These are phyloP conservation scores for Eucalyptus dawsonii DNA, from an alignment of 345 rosid genomes.

Conservation along the genomic window DNA sequence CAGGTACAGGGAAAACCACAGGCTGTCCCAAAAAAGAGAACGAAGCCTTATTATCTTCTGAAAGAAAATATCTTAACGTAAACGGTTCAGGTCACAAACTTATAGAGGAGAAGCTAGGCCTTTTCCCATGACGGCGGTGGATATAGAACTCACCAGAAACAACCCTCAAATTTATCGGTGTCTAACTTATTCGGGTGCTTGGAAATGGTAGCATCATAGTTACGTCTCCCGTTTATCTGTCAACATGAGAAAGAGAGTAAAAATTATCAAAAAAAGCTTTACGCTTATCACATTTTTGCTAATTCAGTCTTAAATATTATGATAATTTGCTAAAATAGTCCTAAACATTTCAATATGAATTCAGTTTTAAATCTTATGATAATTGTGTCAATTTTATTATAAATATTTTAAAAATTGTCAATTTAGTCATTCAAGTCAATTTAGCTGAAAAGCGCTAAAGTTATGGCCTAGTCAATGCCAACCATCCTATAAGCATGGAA, in stretches of 20 bases:
- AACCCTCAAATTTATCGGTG: not conserved
- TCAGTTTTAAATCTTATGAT: no score
- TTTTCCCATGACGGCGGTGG: no score
- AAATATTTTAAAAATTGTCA: no score
- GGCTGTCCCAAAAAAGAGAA: conserved; percentile 18
- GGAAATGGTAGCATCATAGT: not conserved
- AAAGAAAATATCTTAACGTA: conserved; percentile 5
- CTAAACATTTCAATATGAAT: no score
- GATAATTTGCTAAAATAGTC: no score
- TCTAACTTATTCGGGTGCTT: not conserved
- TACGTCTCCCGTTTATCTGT: not conserved
- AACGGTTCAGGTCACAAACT: not conserved
- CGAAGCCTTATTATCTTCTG: conserved; percentile 8
- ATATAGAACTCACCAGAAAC: not conserved
- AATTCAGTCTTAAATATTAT: no score
- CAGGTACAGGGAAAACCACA: conserved; percentile 21
- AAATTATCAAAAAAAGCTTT: not conserved
- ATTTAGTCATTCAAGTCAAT: not conserved
- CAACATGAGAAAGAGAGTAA: not conserved
- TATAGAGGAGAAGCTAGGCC: not conserved
- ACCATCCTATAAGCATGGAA: fast-evolving
- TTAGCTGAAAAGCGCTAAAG: no score
- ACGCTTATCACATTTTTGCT: no score
- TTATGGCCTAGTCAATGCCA: not conserved
- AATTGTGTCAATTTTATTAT: no score